Evolutionary conservation across 148 eudicot species (phyloP), one percentile per base, ranked within the genome.

Genomic region (Rhododendron vialii): DNA sequence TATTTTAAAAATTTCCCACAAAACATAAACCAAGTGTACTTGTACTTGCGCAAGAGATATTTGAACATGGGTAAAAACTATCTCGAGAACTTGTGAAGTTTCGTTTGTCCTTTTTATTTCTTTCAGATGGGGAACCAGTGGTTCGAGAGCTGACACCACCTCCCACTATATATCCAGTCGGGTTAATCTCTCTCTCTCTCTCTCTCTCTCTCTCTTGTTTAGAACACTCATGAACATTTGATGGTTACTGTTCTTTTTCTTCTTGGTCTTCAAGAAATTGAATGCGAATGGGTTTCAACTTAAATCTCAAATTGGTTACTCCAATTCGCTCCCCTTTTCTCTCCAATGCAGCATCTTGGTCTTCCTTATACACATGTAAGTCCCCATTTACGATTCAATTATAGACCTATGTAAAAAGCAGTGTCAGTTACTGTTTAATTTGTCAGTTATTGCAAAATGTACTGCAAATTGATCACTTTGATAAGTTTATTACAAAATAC

Each of bases 301-400:
- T 69, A 28, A 69, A 69, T 69, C 75, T 4, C 75, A 69, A 69
- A 28, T 69, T 35, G 36, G 35, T 69, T 69, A 26, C 75, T 80
- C 89, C 95, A 63, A 79, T 94, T 85, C 92, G 88, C 59, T 90
- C 97, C 82, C 90, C 92, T 86, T 89, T 88, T 87, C 78, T 87
- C 85, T 63, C 88, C 86, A 89, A 86, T 35, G 86, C 94, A 3
- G 92, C 95, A 15, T 89, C 95, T 82, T 82, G 87, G 86, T 89
- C 91, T 65, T 91, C 88, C 67, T 92, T 94, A 61, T 83, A 82
- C 83, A 89, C 92, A 15, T 84, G 98, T 95, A 67, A 90, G 93
- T 87, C 59, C 59, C 6, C 35, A 33, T 50, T 38, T 10, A 12
- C 10, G 15, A 50, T 50, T 12, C 65, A 30, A 50, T 12, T 48